Conservation (phyloP, 306 rosid genomes). For the Prosopis cineraria region DNA sequence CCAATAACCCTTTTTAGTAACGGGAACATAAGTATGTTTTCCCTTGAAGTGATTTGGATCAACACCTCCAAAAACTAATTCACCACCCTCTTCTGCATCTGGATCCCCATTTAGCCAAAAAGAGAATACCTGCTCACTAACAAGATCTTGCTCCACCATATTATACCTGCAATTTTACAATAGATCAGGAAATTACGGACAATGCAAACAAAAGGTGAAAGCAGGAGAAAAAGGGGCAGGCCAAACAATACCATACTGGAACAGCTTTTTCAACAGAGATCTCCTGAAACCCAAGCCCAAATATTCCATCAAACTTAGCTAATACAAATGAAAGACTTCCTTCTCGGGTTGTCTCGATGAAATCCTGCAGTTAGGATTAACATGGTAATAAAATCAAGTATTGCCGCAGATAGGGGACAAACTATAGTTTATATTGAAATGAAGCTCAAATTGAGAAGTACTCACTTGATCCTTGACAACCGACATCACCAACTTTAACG, state of each 20-base stretch:
- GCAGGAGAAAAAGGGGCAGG: slow-evolving; percentile 5
- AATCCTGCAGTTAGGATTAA: slow-evolving; percentile 53
- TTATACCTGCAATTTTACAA: slow-evolving; percentile 60
- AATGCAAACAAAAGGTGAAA: slow-evolving; percentile 6
- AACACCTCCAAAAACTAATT: slow-evolving; percentile 76
- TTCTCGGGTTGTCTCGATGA: slow-evolving; percentile 83
- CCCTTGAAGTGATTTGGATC: slow-evolving; percentile 77
- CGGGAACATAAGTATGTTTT: slow-evolving; percentile 75
- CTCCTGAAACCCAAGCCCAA: slow-evolving; percentile 95
- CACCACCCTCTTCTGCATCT: slow-evolving; percentile 62
- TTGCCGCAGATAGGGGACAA: slow-evolving; percentile 25
- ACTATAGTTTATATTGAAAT: slow-evolving; percentile 15
- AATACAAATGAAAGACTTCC: slow-evolving; percentile 71
- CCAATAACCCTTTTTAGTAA: slow-evolving; percentile 87
- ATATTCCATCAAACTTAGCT: slow-evolving; percentile 79
- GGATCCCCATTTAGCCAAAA: slow-evolving; percentile 86
- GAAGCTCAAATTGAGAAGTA: slow-evolving; percentile 18
- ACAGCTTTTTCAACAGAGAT: slow-evolving; percentile 72
- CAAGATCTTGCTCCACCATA: slow-evolving; percentile 69
- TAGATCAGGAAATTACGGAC: slow-evolving; percentile 26
- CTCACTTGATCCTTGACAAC: slow-evolving; percentile 73
- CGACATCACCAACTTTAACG: slow-evolving; percentile 68
- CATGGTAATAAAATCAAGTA: slow-evolving; percentile 3
- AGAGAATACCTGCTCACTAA: slow-evolving; percentile 72
- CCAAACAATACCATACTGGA: slow-evolving; percentile 70